Evolutionary conservation across 192 early-diverging fungal species (phyloP).

Genomic region (Dissophora ornata): DNA sequence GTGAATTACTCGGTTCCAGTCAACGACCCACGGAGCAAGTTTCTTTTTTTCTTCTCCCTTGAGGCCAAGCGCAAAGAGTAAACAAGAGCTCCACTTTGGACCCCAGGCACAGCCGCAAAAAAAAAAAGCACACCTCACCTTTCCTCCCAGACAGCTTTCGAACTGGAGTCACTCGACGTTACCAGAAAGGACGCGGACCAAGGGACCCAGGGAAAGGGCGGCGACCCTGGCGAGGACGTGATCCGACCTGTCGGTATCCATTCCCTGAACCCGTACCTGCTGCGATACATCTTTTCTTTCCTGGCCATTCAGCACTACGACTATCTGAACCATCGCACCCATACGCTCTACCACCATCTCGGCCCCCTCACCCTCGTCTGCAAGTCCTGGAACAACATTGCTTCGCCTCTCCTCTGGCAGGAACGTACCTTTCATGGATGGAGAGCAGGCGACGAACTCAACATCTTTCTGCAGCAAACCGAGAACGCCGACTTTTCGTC

Average conservation of each 20-base stretch:
- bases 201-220: background rate
- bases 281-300: conserved; percentile 49
- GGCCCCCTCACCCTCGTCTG: conserved; percentile 45
- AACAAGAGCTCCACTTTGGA: too few species aligned
- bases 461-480: conserved; percentile 40
- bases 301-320: conserved; percentile 52
- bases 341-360: conserved; percentile 44
- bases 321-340: conserved; percentile 49
- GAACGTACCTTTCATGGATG: conserved; percentile 53
- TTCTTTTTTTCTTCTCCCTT: too few species aligned
- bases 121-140: background rate
- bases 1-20: too few species aligned
- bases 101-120: too few species aligned
- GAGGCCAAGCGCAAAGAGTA: too few species aligned
- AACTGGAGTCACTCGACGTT: conserved; percentile 15
- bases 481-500: conserved; percentile 54
- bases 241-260: conserved; percentile 31
- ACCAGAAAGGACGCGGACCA: conserved; percentile 17
- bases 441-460: conserved; percentile 51
- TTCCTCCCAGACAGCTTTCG: conserved; percentile 1
- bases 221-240: background rate
- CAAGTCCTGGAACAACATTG: conserved; percentile 48
- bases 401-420: conserved; percentile 50
- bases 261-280: conserved; percentile 28
- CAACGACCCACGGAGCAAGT: too few species aligned